Percentiles rank a stretch among this genome's conserved stretches.
Evolutionary conservation across 169 alveolate species (phyloP).

Genomic region (Cryptosporidium sp.): DNA sequence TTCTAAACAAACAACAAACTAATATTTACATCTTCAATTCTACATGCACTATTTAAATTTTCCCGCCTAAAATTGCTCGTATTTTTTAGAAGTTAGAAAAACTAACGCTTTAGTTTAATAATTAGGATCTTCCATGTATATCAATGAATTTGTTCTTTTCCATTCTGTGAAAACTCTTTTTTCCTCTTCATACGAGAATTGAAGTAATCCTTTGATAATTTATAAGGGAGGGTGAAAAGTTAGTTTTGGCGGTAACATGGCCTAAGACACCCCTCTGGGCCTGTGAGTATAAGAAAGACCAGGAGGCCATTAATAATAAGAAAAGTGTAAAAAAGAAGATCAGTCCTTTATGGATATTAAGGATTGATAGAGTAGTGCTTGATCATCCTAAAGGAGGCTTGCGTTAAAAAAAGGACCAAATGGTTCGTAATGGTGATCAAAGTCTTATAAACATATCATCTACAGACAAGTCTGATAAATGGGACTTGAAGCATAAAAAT

Average conservation of each 20-base stretch:
- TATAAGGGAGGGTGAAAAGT: background rate
- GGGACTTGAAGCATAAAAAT: slow-evolving; percentile 1
- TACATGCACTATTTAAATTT: background rate
- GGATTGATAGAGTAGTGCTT: slow-evolving; percentile 1
- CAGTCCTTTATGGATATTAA: slow-evolving; percentile 24
- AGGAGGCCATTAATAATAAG: slow-evolving; percentile 7
- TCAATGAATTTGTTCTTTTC: background rate
- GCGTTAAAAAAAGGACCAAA: slow-evolving; percentile 23
- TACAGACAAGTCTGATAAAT: background rate
- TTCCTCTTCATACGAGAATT: no score
- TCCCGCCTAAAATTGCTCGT: slow-evolving; percentile 20
- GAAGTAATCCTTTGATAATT: no score
- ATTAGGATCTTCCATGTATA: background rate
- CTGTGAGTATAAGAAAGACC: slow-evolving; percentile 57
- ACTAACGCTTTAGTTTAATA: background rate
- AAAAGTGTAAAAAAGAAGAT: background rate
- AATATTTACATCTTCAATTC: background rate
- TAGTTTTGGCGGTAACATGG: slow-evolving; percentile 18
- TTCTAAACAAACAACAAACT: background rate
- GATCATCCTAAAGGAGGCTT: slow-evolving; percentile 34
- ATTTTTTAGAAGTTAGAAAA: background rate
- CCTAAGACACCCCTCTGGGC: slow-evolving; percentile 75
- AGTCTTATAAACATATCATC: slow-evolving; percentile 4
- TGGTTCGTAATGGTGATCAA: slow-evolving; percentile 58
- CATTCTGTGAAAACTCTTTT: background rate